phyloP scores from a whole-genome alignment of 148 eudicot genomes.

The Fagopyrum homotropicum region DNA sequence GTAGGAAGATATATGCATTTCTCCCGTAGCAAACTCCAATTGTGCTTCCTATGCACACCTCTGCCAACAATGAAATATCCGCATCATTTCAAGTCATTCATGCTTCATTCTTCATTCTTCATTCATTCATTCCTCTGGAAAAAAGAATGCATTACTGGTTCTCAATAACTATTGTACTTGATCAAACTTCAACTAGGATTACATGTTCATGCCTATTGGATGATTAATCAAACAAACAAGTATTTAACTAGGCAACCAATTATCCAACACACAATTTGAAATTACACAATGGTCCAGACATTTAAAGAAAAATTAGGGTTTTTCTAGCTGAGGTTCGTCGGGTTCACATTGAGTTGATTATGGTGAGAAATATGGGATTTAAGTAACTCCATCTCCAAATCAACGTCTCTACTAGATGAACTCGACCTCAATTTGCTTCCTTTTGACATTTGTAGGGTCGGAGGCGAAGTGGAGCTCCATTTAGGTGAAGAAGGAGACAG shows the following conservation, averaged over 20 bases:
- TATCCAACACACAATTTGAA: neutral
- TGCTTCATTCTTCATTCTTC: neutral
- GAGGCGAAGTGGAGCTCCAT: neutral
- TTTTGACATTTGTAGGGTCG: neutral
- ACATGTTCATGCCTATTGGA: too few species aligned
- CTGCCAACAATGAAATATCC: conserved; percentile 20
- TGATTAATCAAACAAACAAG: too few species aligned
- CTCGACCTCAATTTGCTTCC: conserved; percentile 9
- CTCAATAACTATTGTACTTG: too few species aligned
- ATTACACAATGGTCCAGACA: conserved; percentile 20
- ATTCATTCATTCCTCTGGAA: too few species aligned
- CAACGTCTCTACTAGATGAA: conserved; percentile 40
- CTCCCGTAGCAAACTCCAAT: conserved; percentile 92
- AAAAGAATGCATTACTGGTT: too few species aligned
- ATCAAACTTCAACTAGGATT: too few species aligned
- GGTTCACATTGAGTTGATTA: conserved; percentile 22
- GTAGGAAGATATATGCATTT: conserved; percentile 52
- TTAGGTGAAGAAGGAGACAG: neutral
- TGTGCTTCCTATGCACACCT: conserved; percentile 48
- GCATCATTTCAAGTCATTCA: neutral
- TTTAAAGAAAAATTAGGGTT: neutral
- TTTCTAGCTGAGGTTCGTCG: conserved; percentile 31
- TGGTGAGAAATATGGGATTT: conserved; percentile 36
- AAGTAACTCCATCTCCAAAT: conserved; percentile 52
- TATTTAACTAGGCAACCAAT: neutral